Conservation (phyloP, 495 filamentous ascomycete genomes). For the Aspergillus carlsbadensis region DNA sequence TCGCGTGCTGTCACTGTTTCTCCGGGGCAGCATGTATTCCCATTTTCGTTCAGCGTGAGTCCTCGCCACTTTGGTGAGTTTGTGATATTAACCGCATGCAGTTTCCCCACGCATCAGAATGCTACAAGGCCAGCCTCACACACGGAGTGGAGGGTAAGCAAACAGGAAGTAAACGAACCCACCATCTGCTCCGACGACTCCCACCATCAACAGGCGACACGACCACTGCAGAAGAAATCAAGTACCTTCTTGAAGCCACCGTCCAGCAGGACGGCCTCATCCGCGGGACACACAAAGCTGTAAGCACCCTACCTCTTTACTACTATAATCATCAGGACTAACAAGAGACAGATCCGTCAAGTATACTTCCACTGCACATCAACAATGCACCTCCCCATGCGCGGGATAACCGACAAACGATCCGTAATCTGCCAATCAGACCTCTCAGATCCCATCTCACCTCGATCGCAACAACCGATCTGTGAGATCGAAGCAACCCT, state of each 20-base stretch:
- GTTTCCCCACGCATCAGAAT: conserved; percentile 14
- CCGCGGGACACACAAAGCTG: background rate
- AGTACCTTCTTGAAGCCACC: conserved; percentile 12
- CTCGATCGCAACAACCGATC: background rate
- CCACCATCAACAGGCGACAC: conserved; percentile 12
- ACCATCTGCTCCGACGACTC: conserved; percentile 18
- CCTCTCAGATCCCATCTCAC: background rate
- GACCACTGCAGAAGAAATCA: conserved; percentile 5
- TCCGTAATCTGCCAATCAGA: too few relatives aligned
- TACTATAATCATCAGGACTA: background rate
- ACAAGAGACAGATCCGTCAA: background rate
- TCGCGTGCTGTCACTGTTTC: conserved; percentile 3
- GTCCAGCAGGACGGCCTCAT: conserved; percentile 7
- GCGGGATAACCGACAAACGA: background rate
- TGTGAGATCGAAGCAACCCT: conserved; percentile 8
- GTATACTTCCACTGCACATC: background rate
- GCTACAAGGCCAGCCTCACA: background rate
- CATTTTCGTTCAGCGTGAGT: conserved; percentile 12
- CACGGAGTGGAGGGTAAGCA: background rate
- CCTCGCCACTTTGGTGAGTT: too few relatives aligned
- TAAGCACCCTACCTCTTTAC: background rate
- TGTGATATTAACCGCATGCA: background rate
- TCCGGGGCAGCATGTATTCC: conserved; percentile 5
- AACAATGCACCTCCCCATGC: background rate
- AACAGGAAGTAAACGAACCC: background rate